Evolutionary conservation across 2,329 filamentous ascomycete species (phyloP).

Genomic region (Fusarium kyushuense): DNA sequence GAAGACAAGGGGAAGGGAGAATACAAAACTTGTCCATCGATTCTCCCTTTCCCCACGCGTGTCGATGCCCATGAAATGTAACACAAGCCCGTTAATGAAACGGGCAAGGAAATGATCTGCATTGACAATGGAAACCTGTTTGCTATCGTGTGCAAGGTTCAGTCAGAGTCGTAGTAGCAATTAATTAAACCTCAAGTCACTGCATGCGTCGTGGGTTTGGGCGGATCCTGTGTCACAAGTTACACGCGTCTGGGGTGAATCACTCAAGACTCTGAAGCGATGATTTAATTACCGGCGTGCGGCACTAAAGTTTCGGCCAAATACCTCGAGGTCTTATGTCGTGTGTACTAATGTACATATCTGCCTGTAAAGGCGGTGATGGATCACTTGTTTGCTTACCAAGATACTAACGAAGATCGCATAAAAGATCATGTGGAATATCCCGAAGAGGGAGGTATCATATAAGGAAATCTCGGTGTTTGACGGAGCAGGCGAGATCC

Average conservation of each 20-base stretch:
- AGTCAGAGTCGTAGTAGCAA: background rate
- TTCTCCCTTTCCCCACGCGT: background rate
- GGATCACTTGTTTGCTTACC: background rate
- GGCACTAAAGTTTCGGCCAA: constrained; percentile 7
- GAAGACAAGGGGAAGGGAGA: constrained; percentile 2
- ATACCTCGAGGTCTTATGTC: constrained; percentile 6
- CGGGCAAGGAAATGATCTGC: constrained; percentile 11
- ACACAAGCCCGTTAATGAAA: constrained; percentile 14
- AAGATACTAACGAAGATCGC: constrained; percentile 4
- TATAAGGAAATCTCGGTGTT: constrained; percentile 2
- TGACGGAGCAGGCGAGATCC: background rate
- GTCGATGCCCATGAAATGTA: constrained; percentile 16
- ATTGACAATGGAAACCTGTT: constrained; percentile 10
- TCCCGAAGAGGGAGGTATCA: background rate
- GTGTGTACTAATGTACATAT: background rate
- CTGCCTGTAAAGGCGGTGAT: background rate
- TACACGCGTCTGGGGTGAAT: background rate
- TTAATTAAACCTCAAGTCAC: constrained; percentile 11
- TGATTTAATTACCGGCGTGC: constrained; percentile 20
- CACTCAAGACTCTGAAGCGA: background rate
- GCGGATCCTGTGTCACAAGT: constrained; percentile 6
- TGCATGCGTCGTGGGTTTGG: background rate
- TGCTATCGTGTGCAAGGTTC: constrained; percentile 14
- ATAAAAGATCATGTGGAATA: background rate
- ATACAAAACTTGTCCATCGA: constrained; percentile 12